Percentiles rank a stretch among this genome's conserved stretches.
phyloP scores from a whole-genome alignment of 768 basidiomycete species.

The Hemileccinum rubropunctum region DNA sequence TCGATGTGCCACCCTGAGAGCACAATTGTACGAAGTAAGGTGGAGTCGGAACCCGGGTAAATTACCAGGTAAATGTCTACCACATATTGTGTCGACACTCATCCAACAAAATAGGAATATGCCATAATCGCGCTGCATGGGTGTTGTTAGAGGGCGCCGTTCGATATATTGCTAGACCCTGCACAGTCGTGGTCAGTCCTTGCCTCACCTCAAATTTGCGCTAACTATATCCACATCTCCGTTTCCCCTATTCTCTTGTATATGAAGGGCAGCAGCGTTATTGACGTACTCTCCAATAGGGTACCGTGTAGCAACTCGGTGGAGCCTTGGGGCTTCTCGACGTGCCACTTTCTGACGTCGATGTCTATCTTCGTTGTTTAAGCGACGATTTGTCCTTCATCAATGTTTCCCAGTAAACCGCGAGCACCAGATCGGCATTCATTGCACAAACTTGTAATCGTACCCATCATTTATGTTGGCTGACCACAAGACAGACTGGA shows the following conservation, averaged over 20 bases:
- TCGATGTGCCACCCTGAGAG: background rate
- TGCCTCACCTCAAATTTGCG: constrained; percentile 4
- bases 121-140: background rate
- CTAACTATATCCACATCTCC: constrained; percentile 2
- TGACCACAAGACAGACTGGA: background rate
- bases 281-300: constrained; percentile 6
- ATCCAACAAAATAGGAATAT: constrained; percentile 6
- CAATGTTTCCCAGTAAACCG: too few species aligned
- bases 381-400: background rate
- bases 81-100: background rate
- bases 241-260: constrained; percentile 1
- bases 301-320: background rate
- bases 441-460: too few species aligned
- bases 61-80: background rate
- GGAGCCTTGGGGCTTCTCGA: background rate
- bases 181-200: constrained; percentile 6
- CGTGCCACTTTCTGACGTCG: constrained; percentile 1
- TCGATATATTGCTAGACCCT: constrained; percentile 22
- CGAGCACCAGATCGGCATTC: too few species aligned
- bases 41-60: constrained; percentile 5
- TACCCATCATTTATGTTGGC: background rate
- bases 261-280: background rate
- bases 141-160: constrained; percentile 16
- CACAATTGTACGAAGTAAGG: background rate
- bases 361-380: background rate